These are phyloP conservation scores for Coffea humblotiana DNA, from an alignment of 305 asterid species.

Conservation along the genomic window DNA sequence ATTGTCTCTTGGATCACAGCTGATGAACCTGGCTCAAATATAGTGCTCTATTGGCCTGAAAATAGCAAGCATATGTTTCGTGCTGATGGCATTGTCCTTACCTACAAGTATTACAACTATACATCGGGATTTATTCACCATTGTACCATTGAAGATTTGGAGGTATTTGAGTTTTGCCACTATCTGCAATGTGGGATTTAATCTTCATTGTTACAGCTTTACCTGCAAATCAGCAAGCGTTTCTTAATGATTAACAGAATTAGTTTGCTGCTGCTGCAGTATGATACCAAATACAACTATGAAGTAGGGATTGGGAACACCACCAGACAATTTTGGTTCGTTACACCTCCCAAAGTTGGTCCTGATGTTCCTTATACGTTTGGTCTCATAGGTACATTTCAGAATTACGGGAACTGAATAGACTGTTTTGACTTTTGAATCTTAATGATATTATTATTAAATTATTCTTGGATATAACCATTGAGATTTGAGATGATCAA, in stretches of 20 bases:
- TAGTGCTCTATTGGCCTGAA: conserved; percentile 50
- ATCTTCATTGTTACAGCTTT: neutral
- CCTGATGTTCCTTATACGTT: conserved; percentile 75
- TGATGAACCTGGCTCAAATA: conserved; percentile 45
- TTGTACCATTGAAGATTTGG: conserved; percentile 47
- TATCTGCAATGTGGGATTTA: neutral
- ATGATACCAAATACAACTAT: conserved; percentile 58
- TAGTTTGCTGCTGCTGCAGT: conserved; percentile 32
- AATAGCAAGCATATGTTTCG: conserved; percentile 26
- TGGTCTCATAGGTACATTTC: conserved; percentile 62
- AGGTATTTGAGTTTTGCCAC: conserved; percentile 30
- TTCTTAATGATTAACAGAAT: neutral
- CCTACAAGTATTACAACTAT: conserved; percentile 52
- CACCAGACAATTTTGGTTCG: conserved; percentile 52
- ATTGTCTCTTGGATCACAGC: conserved; percentile 67
- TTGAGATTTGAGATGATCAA: neutral
- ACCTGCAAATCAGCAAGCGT: neutral
- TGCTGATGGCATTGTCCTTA: conserved; percentile 33
- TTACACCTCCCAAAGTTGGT: conserved; percentile 62
- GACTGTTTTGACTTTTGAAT: too few species aligned
- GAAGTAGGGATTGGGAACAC: conserved; percentile 46
- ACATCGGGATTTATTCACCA: conserved; percentile 74
- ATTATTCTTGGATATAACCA: neutral
- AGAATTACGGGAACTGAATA: too few species aligned
- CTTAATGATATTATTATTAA: too few species aligned